Evolutionary conservation across 768 basidiomycete genomes (phyloP).

Genomic region (Psilocybe azurescens): DNA sequence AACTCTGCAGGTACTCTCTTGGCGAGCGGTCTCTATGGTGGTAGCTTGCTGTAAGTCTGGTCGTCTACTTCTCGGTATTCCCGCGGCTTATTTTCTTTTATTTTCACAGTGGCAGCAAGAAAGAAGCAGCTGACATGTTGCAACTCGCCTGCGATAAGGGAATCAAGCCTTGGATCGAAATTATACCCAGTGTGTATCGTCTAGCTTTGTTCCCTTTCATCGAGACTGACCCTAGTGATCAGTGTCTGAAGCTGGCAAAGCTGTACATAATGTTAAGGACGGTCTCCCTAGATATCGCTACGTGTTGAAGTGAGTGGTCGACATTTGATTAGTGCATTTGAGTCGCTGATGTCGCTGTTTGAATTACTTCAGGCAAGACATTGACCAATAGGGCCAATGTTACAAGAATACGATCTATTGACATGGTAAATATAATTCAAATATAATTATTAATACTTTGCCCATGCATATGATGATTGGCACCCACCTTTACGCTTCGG

Average conservation of each 20-base stretch:
- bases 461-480: background rate
- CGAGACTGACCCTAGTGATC: background rate
- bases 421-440: background rate
- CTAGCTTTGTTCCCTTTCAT: background rate
- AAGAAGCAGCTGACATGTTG: conserved; percentile 64
- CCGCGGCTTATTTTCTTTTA: conserved; percentile 28
- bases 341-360: background rate
- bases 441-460: background rate
- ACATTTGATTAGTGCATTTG: background rate
- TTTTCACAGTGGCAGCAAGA: conserved; percentile 54
- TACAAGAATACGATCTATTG: background rate
- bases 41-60: conserved; percentile 32
- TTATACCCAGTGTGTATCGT: conserved; percentile 41
- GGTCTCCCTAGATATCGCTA: conserved; percentile 59
- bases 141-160: conserved; percentile 59
- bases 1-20: conserved; percentile 23
- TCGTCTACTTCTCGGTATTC: background rate
- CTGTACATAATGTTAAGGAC: conserved; percentile 51
- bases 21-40: conserved; percentile 33
- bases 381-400: conserved; percentile 11
- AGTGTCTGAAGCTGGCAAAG: conserved; percentile 53
- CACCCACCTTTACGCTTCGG: too few species aligned
- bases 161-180: conserved; percentile 52
- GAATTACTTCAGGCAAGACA: conserved; percentile 18
- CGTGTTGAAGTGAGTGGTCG: conserved; percentile 42